A percentile compares a stretch with the other conserved stretches of the same genome.
phyloP scores from a whole-genome alignment of 202 grass and related monocot genomes.

The Setaria viridis region DNA sequence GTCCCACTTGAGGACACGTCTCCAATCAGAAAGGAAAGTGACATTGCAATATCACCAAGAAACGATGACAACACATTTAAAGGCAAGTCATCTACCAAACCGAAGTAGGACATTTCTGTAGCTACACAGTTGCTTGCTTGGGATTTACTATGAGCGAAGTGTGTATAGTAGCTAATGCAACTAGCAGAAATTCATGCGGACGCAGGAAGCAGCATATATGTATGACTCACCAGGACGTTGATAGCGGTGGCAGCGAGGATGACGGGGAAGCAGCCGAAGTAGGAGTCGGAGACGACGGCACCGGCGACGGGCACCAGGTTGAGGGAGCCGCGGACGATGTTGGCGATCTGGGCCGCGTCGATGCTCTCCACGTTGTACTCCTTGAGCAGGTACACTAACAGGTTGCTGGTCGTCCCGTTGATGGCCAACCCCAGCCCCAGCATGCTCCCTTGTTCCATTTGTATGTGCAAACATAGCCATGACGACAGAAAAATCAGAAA shows the following conservation, averaged over 20 bases:
- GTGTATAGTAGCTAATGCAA: not conserved
- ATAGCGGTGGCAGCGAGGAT: constrained; percentile 40
- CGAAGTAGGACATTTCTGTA: not conserved
- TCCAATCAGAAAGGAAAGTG: not conserved
- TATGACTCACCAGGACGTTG: constrained; percentile 50
- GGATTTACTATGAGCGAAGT: not conserved
- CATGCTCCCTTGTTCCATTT: constrained; percentile 41
- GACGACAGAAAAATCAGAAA: not conserved
- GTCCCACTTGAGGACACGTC: not conserved
- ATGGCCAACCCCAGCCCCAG: constrained; percentile 42
- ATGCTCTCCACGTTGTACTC: constrained; percentile 71
- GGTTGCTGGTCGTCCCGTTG: constrained; percentile 53
- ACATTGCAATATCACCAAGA: not conserved
- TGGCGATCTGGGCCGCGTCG: constrained; percentile 55
- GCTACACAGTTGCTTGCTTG: not conserved
- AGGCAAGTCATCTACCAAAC: not conserved
- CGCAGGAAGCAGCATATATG: not conserved
- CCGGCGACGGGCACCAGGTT: constrained; percentile 52
- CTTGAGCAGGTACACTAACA: constrained; percentile 62
- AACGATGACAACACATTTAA: not conserved
- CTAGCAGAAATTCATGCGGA: no score
- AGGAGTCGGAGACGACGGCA: constrained; percentile 63
- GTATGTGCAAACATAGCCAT: not conserved
- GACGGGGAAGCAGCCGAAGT: constrained; percentile 61
- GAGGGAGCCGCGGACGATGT: constrained; percentile 50